phyloP scores from a whole-genome alignment of 176 grass and related monocot species.

The Guadua angustifolia region DNA sequence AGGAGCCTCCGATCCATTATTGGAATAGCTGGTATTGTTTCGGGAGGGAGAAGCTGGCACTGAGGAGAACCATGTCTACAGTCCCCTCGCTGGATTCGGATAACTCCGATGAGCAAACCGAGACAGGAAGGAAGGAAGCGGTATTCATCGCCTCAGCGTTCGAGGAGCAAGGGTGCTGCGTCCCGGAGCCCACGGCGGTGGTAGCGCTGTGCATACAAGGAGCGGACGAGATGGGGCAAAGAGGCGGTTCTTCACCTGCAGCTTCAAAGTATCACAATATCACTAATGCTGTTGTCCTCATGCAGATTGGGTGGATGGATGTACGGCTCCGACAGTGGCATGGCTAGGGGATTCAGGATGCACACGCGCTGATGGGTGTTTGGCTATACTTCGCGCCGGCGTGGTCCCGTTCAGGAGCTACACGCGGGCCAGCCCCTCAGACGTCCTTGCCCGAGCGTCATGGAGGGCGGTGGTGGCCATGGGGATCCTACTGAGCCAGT shows the following conservation, averaged over 20 bases:
- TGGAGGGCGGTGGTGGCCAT: too few relatives aligned
- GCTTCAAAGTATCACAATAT: too few relatives aligned
- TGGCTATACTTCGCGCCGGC: too few relatives aligned
- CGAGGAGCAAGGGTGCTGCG: slow-evolving; percentile 12
- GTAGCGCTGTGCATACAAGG: slow-evolving; percentile 60
- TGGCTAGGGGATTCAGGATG: too few relatives aligned
- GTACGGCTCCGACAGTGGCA: too few relatives aligned
- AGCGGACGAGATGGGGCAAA: slow-evolving; percentile 69
- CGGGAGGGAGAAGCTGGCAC: slow-evolving; percentile 12
- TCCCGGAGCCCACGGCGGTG: not conserved
- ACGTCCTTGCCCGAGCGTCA: too few relatives aligned
- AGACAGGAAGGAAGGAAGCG: slow-evolving; percentile 22
- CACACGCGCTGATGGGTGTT: too few relatives aligned
- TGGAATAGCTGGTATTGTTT: slow-evolving; percentile 36
- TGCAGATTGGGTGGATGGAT: too few relatives aligned
- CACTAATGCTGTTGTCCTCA: too few relatives aligned
- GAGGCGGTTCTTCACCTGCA: slow-evolving; percentile 12
- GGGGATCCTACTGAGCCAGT: too few relatives aligned
- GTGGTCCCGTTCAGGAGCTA: too few relatives aligned
- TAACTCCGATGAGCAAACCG: slow-evolving; percentile 29
- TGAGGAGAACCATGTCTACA: slow-evolving; percentile 47
- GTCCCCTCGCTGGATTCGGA: slow-evolving; percentile 60
- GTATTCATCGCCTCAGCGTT: slow-evolving; percentile 59
- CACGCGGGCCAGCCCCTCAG: too few relatives aligned
- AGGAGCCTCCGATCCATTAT: not conserved